Evolutionary conservation across 768 basidiomycete genomes (phyloP), one percentile per base, ranked within the genome.

Genomic region (Mycena floridula): DNA sequence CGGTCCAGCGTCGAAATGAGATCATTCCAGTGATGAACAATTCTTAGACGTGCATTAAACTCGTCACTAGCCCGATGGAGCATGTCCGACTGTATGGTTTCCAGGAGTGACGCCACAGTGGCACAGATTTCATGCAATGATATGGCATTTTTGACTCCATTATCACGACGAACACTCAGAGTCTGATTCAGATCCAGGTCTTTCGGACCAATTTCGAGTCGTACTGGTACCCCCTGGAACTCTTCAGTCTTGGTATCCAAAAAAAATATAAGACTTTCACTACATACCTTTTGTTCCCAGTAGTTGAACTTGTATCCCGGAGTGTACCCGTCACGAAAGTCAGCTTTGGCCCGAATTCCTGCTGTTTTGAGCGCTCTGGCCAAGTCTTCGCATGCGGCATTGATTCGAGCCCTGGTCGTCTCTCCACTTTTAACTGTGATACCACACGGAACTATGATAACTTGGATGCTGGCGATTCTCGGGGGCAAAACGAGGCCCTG

Each of bases 261-360:
- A 27, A 18, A 18, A 15, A 49, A 13, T 50, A 25, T 21, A 15
- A 18, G n/a, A n/a, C n/a, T n/a, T n/a, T n/a, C n/a, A n/a, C 20
- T 30, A 20, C 41, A 40, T 35, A 88, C 91, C 81, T 95, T 90
- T 67, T 97, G 86, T 70, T 99, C 96, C 93, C 95, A 97, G 57
- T 98, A 91, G 60, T 97, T 96, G 73, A 96, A 99, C 69, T 99
- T 99, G 72, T 86, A 98, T 25, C 96, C 96, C 7, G 96, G 96
- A 24, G 95, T 98, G 65, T 98, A 96, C 7, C 89, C 92, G 3
- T 98, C 96, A 47, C 95, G 72, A 50, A 93, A 69, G 69, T 99
- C 96, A 2, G 90, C 90, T 64, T 85, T 90, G 25, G 89, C 89
- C 50, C 88, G 74, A 50, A 98, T 63, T 38, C 81, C 92, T 5